phyloP scores from a whole-genome alignment of 371 early-diverging fungal genomes.

The Dinochytrium kinnereticum region DNA sequence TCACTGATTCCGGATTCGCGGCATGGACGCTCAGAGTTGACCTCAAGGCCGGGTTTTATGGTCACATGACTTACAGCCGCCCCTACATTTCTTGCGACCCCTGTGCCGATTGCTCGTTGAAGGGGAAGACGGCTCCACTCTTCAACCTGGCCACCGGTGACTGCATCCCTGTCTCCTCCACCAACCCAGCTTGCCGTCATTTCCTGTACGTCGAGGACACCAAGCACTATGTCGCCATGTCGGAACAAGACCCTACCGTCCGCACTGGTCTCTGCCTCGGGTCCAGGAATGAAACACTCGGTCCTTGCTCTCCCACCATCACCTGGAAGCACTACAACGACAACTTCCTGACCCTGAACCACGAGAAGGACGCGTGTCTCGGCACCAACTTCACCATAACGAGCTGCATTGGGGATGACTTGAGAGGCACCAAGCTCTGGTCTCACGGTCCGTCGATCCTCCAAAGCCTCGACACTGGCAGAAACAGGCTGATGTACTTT shows the following conservation, averaged over 20 bases:
- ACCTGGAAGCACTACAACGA: conserved; percentile 10
- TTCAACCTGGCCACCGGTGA: not conserved
- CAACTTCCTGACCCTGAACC: not conserved
- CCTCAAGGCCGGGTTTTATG: not conserved
- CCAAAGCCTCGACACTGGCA: not conserved
- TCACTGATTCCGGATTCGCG: not conserved
- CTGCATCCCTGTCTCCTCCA: not conserved
- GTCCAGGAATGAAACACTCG: not conserved
- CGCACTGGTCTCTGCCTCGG: not conserved
- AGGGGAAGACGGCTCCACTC: not conserved
- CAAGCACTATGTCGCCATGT: not conserved
- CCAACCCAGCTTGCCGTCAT: not conserved
- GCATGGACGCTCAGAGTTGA: not conserved
- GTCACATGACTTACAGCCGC: not conserved
- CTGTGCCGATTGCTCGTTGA: not conserved
- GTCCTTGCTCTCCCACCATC: not conserved
- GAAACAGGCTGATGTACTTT: not conserved
- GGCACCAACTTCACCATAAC: not conserved
- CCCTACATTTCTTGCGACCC: not conserved
- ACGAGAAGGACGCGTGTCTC: not conserved
- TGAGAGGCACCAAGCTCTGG: conserved; percentile 3
- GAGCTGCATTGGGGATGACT: not conserved
- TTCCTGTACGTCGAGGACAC: not conserved
- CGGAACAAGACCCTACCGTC: not conserved
- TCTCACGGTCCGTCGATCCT: not conserved